Evolutionary conservation across 306 rosid genomes (phyloP), one percentile per base, ranked within the genome.

Genomic region (Quercus variabilis): DNA sequence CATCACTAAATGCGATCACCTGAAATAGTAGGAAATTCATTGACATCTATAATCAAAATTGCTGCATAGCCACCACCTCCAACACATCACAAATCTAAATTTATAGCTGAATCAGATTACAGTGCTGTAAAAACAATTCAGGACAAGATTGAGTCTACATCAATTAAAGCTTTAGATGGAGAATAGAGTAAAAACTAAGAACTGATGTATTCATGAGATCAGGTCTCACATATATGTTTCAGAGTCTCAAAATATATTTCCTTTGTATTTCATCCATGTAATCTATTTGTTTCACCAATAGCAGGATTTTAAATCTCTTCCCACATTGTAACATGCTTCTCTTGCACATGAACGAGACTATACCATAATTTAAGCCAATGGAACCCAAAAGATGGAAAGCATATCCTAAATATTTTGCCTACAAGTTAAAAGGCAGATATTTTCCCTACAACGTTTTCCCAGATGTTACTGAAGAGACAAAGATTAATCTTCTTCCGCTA

Each of bases 1-100:
- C 98, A 78, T 94, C 98, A 75, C 98, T 82, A 87, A 94, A 94
- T 64, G 98, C 97, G 85, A 92, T 91, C 75, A 94, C 90, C 98
- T 94, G 88, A 76, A 88, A 70, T 49, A 73, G 26, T 49, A 76
- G 30, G 67, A 73, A 59, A 43, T 35, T 69, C 67, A 79, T 38
- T 69, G 26, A 28, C 35, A 76, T 13, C 62, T 41, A 73, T 5
- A 52, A 55, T 5, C 18, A 71, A 20, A 81, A 12, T n/a, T 63
- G 31, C 41, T 60, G 75, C 77, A 69, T 52, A 71, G 74, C 56
- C 5, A 31, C 75, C 18, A 43, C 8, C 49, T 71, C 60, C 19
- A 52, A 38, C 38, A 69, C 57, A 43, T 43, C 2, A 43, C 51
- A 43, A 43, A 43, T 21, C 54, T 63, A 57, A 35, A 15, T 15